Evolutionary conservation across 1,139 yeast species (phyloP).

Genomic region (Nakaseomyces bracarensis): DNA sequence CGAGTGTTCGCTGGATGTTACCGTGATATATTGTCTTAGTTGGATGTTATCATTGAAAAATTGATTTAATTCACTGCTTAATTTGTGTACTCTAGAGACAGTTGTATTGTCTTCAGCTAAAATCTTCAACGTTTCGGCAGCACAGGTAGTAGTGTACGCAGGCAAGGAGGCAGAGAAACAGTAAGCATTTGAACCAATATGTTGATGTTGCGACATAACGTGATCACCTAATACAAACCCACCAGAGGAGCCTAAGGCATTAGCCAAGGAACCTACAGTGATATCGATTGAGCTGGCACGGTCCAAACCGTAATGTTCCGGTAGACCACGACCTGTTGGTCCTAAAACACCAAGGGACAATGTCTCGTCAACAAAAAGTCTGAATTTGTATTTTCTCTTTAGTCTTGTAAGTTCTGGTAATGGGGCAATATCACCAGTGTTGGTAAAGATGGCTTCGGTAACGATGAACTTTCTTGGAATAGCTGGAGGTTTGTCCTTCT

Average conservation of each 20-base stretch:
- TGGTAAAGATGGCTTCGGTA: conserved; percentile 82
- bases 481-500: conserved; percentile 55
- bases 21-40: conserved; percentile 36
- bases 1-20: conserved; percentile 53
- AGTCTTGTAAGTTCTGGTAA: conserved; percentile 62
- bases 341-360: conserved; percentile 85
- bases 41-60: conserved; percentile 32
- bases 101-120: conserved; percentile 35
- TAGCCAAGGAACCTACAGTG: conserved; percentile 80
- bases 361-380: conserved; percentile 81
- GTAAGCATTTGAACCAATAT: conserved; percentile 81
- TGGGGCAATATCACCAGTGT: conserved; percentile 73
- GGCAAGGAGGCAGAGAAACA: conserved; percentile 94
- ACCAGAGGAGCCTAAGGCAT: conserved; percentile 81
- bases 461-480: conserved; percentile 80
- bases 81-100: conserved; percentile 33
- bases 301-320: conserved; percentile 59
- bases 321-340: conserved; percentile 71
- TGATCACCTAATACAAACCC: conserved; percentile 86
- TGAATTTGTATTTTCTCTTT: conserved; percentile 72
- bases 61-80: conserved; percentile 34
- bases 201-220: conserved; percentile 86
- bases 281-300: conserved; percentile 58
- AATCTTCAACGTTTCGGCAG: conserved; percentile 49
- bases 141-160: conserved; percentile 77